These are phyloP conservation scores for Rhypophila decipiens DNA, from an alignment of 495 filamentous ascomycete genomes.

Conservation along the genomic window DNA sequence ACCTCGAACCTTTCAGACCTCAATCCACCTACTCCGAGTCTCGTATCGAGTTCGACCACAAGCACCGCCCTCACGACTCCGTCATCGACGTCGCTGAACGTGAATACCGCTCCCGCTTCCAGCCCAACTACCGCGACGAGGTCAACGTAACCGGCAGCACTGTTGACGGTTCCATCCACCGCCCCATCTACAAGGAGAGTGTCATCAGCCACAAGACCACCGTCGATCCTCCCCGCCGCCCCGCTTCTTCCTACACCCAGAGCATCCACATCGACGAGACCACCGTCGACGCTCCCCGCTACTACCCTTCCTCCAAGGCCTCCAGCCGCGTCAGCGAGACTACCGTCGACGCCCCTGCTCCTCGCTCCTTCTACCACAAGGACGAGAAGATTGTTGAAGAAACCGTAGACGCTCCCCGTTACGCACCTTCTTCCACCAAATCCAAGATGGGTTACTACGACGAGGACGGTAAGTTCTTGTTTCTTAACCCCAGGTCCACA, in stretches of 20 bases:
- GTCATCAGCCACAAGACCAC: slow-evolving; percentile 44
- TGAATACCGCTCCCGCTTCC: slow-evolving; percentile 73
- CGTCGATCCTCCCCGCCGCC: slow-evolving; percentile 33
- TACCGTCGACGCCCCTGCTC: slow-evolving; percentile 39
- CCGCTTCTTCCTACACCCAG: slow-evolving; percentile 22
- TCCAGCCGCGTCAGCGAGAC: slow-evolving; percentile 35
- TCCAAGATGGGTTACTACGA: slow-evolving; percentile 98
- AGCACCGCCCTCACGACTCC: slow-evolving; percentile 45
- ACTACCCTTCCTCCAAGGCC: slow-evolving; percentile 24
- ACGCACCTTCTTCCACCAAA: slow-evolving; percentile 30
- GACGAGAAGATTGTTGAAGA: slow-evolving; percentile 33
- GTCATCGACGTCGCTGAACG: slow-evolving; percentile 76
- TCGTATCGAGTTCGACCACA: slow-evolving; percentile 54
- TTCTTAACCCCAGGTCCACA: slow-evolving; percentile 3
- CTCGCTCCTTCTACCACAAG: slow-evolving; percentile 28
- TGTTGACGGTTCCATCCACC: slow-evolving; percentile 35
- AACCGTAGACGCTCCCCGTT: slow-evolving; percentile 37
- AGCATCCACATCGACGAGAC: slow-evolving; percentile 39
- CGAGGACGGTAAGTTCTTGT: slow-evolving; percentile 60
- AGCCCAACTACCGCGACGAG: slow-evolving; percentile 61
- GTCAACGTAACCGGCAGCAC: slow-evolving; percentile 42
- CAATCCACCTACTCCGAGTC: slow-evolving; percentile 54
- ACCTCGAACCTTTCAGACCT: slow-evolving; percentile 29
- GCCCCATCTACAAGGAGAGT: slow-evolving; percentile 22
- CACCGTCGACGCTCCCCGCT: slow-evolving; percentile 41